These are phyloP conservation scores for Protomyces pachydermus DNA, from an alignment of 1,139 yeast species.

Conservation along the genomic window DNA sequence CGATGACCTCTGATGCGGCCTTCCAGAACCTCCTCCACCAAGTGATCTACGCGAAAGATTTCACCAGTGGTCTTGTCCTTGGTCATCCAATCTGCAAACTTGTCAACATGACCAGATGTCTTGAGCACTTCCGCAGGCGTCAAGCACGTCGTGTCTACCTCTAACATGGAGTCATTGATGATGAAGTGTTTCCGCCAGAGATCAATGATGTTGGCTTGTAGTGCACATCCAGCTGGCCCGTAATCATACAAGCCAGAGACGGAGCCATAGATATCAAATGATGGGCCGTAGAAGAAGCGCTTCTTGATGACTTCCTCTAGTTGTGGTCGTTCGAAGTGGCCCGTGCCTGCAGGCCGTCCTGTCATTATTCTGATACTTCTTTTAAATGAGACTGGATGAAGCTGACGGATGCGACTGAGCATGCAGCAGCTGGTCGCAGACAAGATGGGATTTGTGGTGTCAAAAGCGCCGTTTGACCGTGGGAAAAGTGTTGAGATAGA, in stretches of 20 bases:
- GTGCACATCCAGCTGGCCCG: constrained; percentile 99
- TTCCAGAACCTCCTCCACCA: constrained; percentile 95
- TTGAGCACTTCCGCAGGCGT: constrained; percentile 96
- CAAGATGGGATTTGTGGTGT: background rate
- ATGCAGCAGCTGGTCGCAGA: background rate
- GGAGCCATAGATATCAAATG: constrained; percentile 97
- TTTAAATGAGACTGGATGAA: background rate
- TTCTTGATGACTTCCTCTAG: constrained; percentile 88
- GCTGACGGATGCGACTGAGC: background rate
- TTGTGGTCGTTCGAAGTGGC: constrained; percentile 66
- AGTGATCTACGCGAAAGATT: constrained; percentile 96
- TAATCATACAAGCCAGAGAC: constrained; percentile 96
- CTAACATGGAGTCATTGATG: constrained; percentile 97
- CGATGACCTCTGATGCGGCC: constrained; percentile 92
- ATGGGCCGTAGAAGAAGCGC: constrained; percentile 95
- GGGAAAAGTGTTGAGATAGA: too few species aligned
- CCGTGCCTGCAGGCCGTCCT: constrained; percentile 7
- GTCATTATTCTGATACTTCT: constrained; percentile 5
- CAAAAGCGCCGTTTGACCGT: too few species aligned
- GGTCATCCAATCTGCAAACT: constrained; percentile 99
- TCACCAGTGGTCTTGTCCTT: constrained; percentile 93
- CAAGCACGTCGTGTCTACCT: constrained; percentile 95
- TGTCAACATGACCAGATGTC: constrained; percentile 98
- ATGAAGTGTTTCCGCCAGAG: constrained; percentile 97
- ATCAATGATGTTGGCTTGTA: constrained; percentile 91